These are phyloP conservation scores for Chaetoceros muelleri DNA, from an alignment of 108 stramenopile genomes.

Conservation along the genomic window DNA sequence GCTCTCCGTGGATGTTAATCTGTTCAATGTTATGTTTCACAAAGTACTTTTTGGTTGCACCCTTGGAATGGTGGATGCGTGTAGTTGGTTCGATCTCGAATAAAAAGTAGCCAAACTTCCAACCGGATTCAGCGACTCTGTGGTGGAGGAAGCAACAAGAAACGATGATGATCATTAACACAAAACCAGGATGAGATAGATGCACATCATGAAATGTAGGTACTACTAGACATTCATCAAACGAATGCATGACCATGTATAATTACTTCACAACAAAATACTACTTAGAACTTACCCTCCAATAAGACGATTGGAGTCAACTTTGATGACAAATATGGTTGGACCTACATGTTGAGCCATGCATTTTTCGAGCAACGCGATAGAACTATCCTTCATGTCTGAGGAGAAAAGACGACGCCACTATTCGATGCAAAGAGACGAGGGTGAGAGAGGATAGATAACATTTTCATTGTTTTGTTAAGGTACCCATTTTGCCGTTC, in stretches of 20 bases:
- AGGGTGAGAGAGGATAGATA: no score
- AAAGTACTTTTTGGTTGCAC: neutral
- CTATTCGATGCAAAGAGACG: no score
- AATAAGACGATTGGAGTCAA: neutral
- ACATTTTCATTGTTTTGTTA: no score
- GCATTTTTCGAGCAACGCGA: neutral
- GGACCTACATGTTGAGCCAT: neutral
- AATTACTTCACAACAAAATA: neutral
- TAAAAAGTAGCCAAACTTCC: neutral
- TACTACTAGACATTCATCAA: neutral
- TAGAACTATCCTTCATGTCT: neutral
- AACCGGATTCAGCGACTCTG: neutral
- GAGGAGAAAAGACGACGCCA: neutral
- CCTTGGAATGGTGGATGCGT: neutral
- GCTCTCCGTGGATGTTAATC: neutral
- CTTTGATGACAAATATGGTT: neutral
- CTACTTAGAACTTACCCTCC: neutral
- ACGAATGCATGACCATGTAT: no score
- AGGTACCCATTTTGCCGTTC: no score
- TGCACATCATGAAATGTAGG: no score
- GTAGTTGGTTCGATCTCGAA: neutral
- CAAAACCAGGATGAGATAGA: no score
- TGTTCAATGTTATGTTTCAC: neutral
- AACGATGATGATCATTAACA: no score
- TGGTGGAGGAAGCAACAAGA: no score